Percentiles rank a stretch among this genome's conserved stretches.
These are phyloP conservation scores for Dunaliella sp. DNA, from an alignment of 139 green algal species.

Conservation along the genomic window DNA sequence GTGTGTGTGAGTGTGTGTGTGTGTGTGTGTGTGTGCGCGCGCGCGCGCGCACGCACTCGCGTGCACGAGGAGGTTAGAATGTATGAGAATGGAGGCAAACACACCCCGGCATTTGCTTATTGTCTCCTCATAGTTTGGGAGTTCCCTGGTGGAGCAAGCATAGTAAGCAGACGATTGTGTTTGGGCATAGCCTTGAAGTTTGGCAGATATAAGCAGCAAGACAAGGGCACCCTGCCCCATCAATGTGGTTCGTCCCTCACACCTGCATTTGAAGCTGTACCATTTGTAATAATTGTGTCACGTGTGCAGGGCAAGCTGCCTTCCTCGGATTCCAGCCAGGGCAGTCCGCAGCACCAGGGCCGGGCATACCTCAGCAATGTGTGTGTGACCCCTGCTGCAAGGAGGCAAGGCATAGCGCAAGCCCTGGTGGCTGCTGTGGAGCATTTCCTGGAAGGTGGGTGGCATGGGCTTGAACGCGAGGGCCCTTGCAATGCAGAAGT, in stretches of 20 bases:
- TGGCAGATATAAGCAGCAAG: not conserved
- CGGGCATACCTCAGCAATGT: conserved; percentile 82
- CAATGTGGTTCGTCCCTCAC: not conserved
- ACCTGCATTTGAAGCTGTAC: not conserved
- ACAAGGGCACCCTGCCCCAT: not conserved
- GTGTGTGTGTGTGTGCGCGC: too few relatives aligned
- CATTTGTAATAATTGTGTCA: not conserved
- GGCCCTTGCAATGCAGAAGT: too few relatives aligned
- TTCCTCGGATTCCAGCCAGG: not conserved
- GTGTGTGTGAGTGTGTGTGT: too few relatives aligned
- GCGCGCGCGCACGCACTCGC: too few relatives aligned
- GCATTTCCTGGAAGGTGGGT: not conserved
- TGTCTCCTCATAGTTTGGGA: too few relatives aligned
- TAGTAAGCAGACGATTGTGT: too few relatives aligned
- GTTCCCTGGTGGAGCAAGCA: too few relatives aligned
- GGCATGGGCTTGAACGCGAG: too few relatives aligned
- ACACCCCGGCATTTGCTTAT: too few relatives aligned
- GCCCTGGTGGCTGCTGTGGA: conserved; percentile 30
- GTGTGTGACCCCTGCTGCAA: conserved; percentile 50
- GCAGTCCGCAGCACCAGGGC: not conserved
- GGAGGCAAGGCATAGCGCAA: conserved; percentile 47
- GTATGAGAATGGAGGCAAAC: too few relatives aligned
- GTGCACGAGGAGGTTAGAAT: too few relatives aligned
- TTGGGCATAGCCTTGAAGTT: not conserved
- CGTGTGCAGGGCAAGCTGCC: not conserved